Evolutionary conservation across 2,329 filamentous ascomycete species (phyloP), one percentile per base, ranked within the genome.

Genomic region (Zymoseptoria tritici): DNA sequence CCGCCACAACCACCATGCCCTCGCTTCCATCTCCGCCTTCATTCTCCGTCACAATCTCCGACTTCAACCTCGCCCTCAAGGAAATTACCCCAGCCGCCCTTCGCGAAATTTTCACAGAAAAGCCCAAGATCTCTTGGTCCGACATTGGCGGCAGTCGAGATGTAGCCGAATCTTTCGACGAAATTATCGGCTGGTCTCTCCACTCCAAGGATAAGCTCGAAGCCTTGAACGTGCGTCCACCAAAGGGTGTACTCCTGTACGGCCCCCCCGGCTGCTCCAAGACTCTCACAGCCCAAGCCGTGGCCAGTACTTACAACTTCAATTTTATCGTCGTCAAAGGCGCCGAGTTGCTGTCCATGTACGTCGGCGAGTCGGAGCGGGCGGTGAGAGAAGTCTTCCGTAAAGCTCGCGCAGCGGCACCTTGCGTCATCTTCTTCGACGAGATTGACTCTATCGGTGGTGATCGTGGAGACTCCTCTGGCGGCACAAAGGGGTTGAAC

Each of bases 301-400:
- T 96, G 67, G 93, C 93, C 16, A 96, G 91, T 6, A 91, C 95
- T 73, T 90, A 90, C 29, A 88, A 89, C 3, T 87, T 95, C 75
- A 97, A 97, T 73, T 97, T 97, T 79, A 87, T 97, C 71, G 88
- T 91, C 8, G 90, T 97, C 65, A 96, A 97, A 76, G 93, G 91
- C 24, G 91, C 91, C 42, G 93, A 97, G 75, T 83, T 97, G 11
- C 85, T 96, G 61, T 95, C 91, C 76, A 96, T 96, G 90, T 97
- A 97, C 74, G 92, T 97, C 19, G 93, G 93, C 62, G 93, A 97
- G 74, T 93, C 91, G 1, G 93, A 97, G 76, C 85, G 91, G 9
- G 87, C 88, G 7, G 83, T 97, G 50, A 85, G 93, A 46, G 88
- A 91, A 58, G 84, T 97, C 1, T 97, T 97, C 72, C 83, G 87